phyloP scores from a whole-genome alignment of 208 protist genomes.

The Wallacemonas collosoma region DNA sequence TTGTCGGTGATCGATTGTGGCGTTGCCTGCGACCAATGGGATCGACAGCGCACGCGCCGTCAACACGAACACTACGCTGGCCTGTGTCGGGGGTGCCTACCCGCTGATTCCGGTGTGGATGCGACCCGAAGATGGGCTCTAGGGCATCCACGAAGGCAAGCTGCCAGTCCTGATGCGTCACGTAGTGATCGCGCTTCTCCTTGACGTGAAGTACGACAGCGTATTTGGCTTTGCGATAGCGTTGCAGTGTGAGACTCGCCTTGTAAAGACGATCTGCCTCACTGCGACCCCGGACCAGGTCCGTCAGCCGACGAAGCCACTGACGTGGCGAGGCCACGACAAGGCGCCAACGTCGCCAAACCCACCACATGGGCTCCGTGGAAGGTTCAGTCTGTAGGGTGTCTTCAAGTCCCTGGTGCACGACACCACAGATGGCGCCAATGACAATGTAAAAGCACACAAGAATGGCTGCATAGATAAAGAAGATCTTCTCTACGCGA shows the following conservation, averaged over 20 bases:
- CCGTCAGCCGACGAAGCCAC: neutral
- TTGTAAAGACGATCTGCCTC: constrained; percentile 10
- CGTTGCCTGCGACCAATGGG: no score
- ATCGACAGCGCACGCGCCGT: no score
- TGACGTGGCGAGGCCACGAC: neutral
- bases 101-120: neutral
- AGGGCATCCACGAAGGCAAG: constrained; percentile 13
- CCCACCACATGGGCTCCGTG: constrained; percentile 12
- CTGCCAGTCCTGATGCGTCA: constrained; percentile 14
- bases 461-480: constrained; percentile 37
- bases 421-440: constrained; percentile 4
- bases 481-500: constrained; percentile 21
- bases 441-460: constrained; percentile 30
- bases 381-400: constrained; percentile 1
- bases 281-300: neutral
- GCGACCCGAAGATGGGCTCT: neutral
- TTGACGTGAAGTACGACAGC: constrained; percentile 11
- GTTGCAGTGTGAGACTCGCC: constrained; percentile 8
- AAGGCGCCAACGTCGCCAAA: neutral
- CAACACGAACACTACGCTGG: no score
- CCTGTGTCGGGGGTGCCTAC: no score
- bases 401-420: constrained; percentile 4
- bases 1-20: neutral
- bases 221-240: constrained; percentile 15
- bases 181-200: constrained; percentile 13